Percentiles rank a stretch among this genome's conserved stretches.
phyloP scores from a whole-genome alignment of 768 basidiomycete genomes.

The Mycena albidolilacea region DNA sequence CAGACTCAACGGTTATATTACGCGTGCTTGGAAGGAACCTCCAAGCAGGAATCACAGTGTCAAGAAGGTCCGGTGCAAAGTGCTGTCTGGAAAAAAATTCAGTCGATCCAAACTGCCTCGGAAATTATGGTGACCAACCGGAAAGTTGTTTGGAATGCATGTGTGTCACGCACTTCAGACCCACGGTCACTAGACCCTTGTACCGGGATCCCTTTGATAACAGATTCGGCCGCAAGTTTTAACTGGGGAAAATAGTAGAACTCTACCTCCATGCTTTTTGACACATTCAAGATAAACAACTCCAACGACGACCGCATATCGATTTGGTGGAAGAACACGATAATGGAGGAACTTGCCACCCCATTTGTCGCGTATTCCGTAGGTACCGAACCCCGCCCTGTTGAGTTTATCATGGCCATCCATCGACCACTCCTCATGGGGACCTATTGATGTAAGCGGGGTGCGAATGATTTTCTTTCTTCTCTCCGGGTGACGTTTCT shows the following conservation, averaged over 20 bases:
- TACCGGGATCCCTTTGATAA: background rate
- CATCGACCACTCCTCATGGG: background rate
- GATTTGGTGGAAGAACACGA: background rate
- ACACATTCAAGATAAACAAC: background rate
- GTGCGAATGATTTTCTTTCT: background rate
- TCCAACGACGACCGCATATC: background rate
- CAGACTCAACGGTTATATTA: background rate
- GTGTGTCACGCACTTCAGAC: background rate
- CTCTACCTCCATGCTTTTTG: background rate
- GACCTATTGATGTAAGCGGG: background rate
- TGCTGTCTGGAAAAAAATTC: background rate
- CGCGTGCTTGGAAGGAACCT: background rate
- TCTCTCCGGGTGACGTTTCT: background rate
- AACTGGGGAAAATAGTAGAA: no score
- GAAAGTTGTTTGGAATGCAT: background rate
- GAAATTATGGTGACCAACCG: background rate
- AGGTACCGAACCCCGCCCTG: background rate
- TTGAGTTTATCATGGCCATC: background rate
- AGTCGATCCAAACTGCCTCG: background rate
- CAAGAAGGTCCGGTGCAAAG: background rate
- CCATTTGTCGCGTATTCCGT: background rate
- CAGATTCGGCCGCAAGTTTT: no score
- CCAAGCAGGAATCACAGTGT: background rate
- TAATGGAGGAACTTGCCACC: background rate
- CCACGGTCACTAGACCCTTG: background rate